A percentile compares a stretch with the other conserved stretches of the same genome.
phyloP scores from a whole-genome alignment of 1,139 yeast genomes.

The Debaryomycetaceae sp. region DNA sequence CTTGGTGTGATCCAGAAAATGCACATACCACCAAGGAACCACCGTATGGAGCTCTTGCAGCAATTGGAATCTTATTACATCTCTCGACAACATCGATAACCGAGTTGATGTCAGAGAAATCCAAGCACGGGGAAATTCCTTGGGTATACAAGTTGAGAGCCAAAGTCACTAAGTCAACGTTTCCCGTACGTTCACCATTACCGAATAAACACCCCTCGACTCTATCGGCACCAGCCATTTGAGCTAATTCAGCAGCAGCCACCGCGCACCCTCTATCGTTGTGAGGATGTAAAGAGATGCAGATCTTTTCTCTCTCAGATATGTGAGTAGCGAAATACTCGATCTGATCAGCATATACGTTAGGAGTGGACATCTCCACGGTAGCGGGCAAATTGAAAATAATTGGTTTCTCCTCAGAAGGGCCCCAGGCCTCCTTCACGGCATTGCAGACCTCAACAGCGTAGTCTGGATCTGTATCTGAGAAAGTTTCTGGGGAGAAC shows the following conservation, averaged over 20 bases:
- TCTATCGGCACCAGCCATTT: slow-evolving; percentile 95
- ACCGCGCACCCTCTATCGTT: slow-evolving; percentile 98
- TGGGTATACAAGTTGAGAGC: slow-evolving; percentile 94
- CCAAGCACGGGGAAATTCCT: slow-evolving; percentile 82
- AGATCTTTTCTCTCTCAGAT: slow-evolving; percentile 77
- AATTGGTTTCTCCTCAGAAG: slow-evolving; percentile 76
- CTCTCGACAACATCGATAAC: slow-evolving; percentile 86
- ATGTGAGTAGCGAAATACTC: slow-evolving; percentile 83
- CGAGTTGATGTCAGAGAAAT: slow-evolving; percentile 78
- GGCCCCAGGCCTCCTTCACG: slow-evolving; percentile 93
- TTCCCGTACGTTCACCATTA: slow-evolving; percentile 98
- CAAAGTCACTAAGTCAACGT: slow-evolving; percentile 89
- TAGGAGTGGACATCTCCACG: slow-evolving; percentile 94
- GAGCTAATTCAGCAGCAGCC: slow-evolving; percentile 93
- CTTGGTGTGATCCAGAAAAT: slow-evolving; percentile 95
- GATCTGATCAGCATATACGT: slow-evolving; percentile 93
- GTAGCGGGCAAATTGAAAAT: slow-evolving; percentile 97
- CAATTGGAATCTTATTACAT: slow-evolving; percentile 93
- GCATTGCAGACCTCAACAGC: slow-evolving; percentile 89
- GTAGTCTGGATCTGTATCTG: slow-evolving; percentile 82
- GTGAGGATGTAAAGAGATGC: slow-evolving; percentile 91
- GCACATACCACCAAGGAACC: slow-evolving; percentile 97
- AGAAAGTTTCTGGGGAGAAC: slow-evolving; percentile 93
- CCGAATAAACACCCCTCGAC: slow-evolving; percentile 98
- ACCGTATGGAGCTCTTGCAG: slow-evolving; percentile 93